Conservation (phyloP, 148 eudicot species). For the Persicaria tinctoria region DNA sequence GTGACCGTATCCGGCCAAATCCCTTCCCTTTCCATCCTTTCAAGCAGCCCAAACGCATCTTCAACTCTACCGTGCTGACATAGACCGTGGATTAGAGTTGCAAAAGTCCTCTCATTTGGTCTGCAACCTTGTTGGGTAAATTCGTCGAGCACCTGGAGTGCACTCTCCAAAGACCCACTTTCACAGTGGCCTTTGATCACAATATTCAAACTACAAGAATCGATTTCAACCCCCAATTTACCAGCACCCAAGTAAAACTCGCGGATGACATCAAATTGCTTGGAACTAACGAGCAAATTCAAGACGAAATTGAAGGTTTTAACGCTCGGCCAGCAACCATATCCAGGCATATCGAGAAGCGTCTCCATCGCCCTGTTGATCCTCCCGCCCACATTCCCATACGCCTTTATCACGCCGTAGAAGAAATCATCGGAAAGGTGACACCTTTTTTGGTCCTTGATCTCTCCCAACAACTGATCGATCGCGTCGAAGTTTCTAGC, state of each 20-base stretch:
- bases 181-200: conserved; percentile 70
- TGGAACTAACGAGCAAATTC: conserved; percentile 55
- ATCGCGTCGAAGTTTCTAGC: conserved; percentile 51
- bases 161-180: conserved; percentile 52
- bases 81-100: conserved; percentile 62
- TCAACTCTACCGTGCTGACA: conserved; percentile 50
- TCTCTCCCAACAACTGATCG: conserved; percentile 38
- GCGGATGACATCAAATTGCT: conserved; percentile 49
- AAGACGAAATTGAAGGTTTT: conserved; percentile 70
- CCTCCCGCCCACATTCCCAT: conserved; percentile 61
- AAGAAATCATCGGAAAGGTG: conserved; percentile 68
- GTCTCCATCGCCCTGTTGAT: conserved; percentile 49
- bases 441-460: conserved; percentile 46
- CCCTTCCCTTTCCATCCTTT: conserved; percentile 67
- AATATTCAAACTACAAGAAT: conserved; percentile 74
- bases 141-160: conserved; percentile 73
- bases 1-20: conserved; percentile 59
- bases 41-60: conserved; percentile 56
- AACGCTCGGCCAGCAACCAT: conserved; percentile 57
- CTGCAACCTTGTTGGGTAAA: conserved; percentile 53
- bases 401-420: conserved; percentile 52
- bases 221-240: conserved; percentile 51
- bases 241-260: conserved; percentile 47
- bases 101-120: conserved; percentile 63
- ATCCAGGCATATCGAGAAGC: conserved; percentile 66